Evolutionary conservation across 192 early-diverging fungal species (phyloP).

Genomic region (Rhizoclosmatium sp.): DNA sequence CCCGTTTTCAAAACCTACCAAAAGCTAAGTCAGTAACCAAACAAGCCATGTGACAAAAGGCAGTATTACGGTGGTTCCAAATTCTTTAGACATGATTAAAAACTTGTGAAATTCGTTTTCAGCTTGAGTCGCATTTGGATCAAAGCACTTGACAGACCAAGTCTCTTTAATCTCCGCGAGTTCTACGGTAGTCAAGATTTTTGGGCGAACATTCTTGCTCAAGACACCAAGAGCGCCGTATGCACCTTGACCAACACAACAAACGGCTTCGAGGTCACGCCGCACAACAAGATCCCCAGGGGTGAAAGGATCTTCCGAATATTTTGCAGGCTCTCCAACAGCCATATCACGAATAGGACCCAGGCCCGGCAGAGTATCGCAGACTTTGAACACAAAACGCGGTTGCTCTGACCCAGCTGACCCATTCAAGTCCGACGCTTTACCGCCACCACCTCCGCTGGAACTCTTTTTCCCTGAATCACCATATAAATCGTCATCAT

Average conservation of each 20-base stretch:
- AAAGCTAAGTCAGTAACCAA: background rate
- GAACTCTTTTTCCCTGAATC: constrained; percentile 24
- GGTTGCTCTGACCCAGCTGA: constrained; percentile 41
- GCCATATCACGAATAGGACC: constrained; percentile 81
- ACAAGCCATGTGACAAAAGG: background rate
- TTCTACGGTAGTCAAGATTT: constrained; percentile 64
- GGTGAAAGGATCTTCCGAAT: constrained; percentile 40
- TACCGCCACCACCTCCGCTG: constrained; percentile 8
- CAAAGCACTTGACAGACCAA: constrained; percentile 75
- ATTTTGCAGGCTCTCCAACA: constrained; percentile 65
- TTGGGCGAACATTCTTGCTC: constrained; percentile 68
- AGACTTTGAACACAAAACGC: constrained; percentile 69
- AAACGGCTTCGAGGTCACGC: constrained; percentile 63
- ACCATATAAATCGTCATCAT: constrained; percentile 53
- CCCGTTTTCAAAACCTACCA: constrained; percentile 79
- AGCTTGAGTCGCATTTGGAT: constrained; percentile 8
- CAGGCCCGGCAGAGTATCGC: constrained; percentile 78
- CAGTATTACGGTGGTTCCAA: constrained; percentile 67
- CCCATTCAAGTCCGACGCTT: background rate
- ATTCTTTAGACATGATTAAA: constrained; percentile 72
- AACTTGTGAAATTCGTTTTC: constrained; percentile 43
- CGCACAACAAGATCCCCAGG: constrained; percentile 26
- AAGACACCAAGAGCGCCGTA: constrained; percentile 68
- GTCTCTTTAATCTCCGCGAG: constrained; percentile 63
- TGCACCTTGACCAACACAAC: constrained; percentile 64